phyloP scores from a whole-genome alignment of 257 asterid species.

The Mitragyna speciosa region DNA sequence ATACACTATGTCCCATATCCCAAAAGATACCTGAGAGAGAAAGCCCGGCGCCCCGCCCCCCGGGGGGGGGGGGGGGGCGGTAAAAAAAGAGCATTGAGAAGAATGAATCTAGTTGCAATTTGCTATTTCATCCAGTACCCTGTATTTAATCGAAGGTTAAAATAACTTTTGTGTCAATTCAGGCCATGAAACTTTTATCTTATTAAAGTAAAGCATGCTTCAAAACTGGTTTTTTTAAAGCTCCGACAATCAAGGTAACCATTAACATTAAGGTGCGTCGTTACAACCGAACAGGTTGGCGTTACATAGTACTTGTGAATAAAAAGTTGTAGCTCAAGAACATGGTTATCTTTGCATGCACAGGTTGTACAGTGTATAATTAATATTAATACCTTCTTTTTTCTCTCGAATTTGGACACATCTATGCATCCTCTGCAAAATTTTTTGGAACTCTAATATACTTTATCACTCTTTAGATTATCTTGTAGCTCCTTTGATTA shows the following conservation, averaged over 20 bases:
- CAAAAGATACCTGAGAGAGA: too few relatives aligned
- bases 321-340: conserved; percentile 1
- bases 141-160: neutral
- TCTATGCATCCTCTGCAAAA: neutral
- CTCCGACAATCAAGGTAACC: conserved; percentile 58
- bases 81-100: too few relatives aligned
- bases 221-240: conserved; percentile 39
- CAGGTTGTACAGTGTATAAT: conserved; percentile 23
- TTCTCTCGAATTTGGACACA: conserved; percentile 17
- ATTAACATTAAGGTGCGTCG: conserved; percentile 41
- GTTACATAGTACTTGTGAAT: neutral
- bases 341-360: conserved; percentile 29
- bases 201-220: conserved; percentile 30
- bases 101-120: neutral
- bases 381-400: neutral
- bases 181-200: conserved; percentile 3
- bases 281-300: conserved; percentile 52
- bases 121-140: neutral
- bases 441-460: conserved; percentile 12
- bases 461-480: neutral
- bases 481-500: neutral
- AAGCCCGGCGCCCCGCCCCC: too few relatives aligned
- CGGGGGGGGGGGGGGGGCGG: too few relatives aligned
- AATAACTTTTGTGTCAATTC: conserved; percentile 24
- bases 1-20: too few relatives aligned